A percentile compares a stretch with the other conserved stretches of the same genome.
Evolutionary conservation across 345 rosid species (phyloP).

Genomic region (Lenwebbia sp.): DNA sequence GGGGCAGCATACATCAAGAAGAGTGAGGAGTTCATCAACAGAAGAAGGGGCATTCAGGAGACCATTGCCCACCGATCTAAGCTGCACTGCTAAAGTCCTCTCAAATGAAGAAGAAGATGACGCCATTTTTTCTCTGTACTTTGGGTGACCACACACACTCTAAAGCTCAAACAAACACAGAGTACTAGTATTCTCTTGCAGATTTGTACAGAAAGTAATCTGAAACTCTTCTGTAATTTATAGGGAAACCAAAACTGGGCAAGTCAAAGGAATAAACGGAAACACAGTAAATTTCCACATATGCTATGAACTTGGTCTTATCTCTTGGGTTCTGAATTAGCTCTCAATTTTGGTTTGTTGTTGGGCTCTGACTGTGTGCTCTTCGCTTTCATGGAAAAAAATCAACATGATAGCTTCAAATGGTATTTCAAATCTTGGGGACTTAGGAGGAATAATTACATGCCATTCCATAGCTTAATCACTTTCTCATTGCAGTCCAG

Average conservation of each 20-base stretch:
- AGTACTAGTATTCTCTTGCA: neutral
- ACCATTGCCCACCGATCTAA: slow-evolving; percentile 37
- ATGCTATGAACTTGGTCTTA: neutral
- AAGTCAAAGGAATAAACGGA: neutral
- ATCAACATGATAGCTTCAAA: neutral
- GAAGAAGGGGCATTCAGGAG: slow-evolving; percentile 47
- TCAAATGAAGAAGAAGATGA: slow-evolving; percentile 16
- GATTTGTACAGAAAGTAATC: neutral
- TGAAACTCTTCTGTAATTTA: neutral
- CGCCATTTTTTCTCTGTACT: slow-evolving; percentile 22
- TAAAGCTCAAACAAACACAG: slow-evolving; percentile 24
- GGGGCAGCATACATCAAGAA: slow-evolving; percentile 41
- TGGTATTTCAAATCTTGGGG: neutral
- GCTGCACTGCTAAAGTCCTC: slow-evolving; percentile 21
- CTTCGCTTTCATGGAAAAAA: neutral
- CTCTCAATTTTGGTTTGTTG: neutral
- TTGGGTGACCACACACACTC: neutral
- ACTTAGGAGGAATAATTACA: neutral
- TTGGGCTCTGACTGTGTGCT: neutral
- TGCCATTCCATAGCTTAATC: neutral
- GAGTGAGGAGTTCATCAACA: slow-evolving; percentile 29
- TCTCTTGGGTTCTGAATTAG: neutral
- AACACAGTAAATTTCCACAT: neutral
- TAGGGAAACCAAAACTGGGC: neutral
- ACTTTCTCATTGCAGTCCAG: neutral